Evolutionary conservation across 2,329 filamentous ascomycete genomes (phyloP), one percentile per base, ranked within the genome.

Genomic region (Hymenoscyphus linearis): DNA sequence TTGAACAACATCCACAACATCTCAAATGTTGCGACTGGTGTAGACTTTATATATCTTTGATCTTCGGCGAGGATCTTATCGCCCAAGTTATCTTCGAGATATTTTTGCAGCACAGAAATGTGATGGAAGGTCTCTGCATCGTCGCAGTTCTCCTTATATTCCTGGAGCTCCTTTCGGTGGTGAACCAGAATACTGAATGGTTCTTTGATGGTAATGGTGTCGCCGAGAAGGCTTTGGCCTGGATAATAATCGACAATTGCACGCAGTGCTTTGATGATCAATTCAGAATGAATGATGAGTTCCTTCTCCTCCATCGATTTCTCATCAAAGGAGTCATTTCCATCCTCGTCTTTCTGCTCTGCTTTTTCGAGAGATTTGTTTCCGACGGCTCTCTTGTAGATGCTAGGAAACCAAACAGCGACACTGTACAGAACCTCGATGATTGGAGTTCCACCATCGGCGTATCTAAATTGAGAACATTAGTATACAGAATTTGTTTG

Each of bases 131-230:
- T 64, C 35, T 67, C 66, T 6, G 60, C 65, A 60, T 67, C 65
- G 27, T 62, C 65, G 53, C 65, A 67, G 9, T 56, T 53, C 27
- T 66, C 60, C 47, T 62, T 64, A 52, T 67, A 67, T 37, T 61
- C 62, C 37, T 68, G 63, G 13, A 68, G 56, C 37, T 69, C 67
- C 31, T 67, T 59, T 26, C 66, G 59, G 57, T 66, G 63, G 40
- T 69, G 65, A 10, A 75, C 58, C 69, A 77, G 53, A 63, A 79
- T 27, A 73, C 76, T 6, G 63, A 69, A 62, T 77, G 78, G 77
- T 73, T 69, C 67, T 50, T 67, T 64, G 25, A 69, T 60, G 2
- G 64, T 59, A 16, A 69, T 67, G 34, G 62, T 64, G 18, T 68
- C 64, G 18, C 66, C 66, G 16, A 62, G 58, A 7, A 69, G 61